phyloP scores from a whole-genome alignment of 495 filamentous ascomycete genomes.

The Acidiella bohemica region DNA sequence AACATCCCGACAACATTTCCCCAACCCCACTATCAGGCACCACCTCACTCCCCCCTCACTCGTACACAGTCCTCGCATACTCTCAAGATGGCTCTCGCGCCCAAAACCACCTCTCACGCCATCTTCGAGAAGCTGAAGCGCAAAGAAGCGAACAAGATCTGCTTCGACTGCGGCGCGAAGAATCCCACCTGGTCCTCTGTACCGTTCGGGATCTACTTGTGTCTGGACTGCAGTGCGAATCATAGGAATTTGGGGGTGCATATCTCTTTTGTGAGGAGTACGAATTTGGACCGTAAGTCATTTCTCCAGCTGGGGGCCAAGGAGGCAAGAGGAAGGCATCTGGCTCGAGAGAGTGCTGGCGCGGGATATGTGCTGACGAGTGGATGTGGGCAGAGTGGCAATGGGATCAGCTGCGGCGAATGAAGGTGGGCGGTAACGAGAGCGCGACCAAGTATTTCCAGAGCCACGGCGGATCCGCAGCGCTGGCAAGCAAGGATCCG shows the following conservation, averaged over 20 bases:
- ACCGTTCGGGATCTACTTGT: conserved; percentile 93
- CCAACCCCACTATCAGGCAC: too few relatives aligned
- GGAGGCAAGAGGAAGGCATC: conserved; percentile 1
- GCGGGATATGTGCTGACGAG: conserved; percentile 17
- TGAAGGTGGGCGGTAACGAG: conserved; percentile 98
- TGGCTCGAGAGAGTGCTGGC: conserved; percentile 9
- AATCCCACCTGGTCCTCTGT: conserved; percentile 98
- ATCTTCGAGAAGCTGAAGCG: conserved; percentile 95
- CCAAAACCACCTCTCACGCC: conserved; percentile 88
- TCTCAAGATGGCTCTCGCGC: conserved; percentile 72
- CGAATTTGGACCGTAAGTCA: conserved; percentile 86
- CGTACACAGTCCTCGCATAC: too few relatives aligned
- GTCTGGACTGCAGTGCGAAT: conserved; percentile 74
- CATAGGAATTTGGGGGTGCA: conserved; percentile 38
- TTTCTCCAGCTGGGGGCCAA: too few relatives aligned
- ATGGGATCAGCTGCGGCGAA: conserved; percentile 95
- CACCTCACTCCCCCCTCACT: too few relatives aligned
- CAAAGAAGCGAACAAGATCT: conserved; percentile 92
- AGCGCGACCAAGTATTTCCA: conserved; percentile 97
- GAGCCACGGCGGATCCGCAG: conserved; percentile 83
- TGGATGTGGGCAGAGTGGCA: conserved; percentile 66
- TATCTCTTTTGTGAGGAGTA: conserved; percentile 95
- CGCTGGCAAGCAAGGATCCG: conserved; percentile 84
- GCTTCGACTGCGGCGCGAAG: conserved; percentile 93
- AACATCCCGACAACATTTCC: too few relatives aligned